Conservation (phyloP, 192 early-diverging fungal species). For the Coemansia sp. region DNA sequence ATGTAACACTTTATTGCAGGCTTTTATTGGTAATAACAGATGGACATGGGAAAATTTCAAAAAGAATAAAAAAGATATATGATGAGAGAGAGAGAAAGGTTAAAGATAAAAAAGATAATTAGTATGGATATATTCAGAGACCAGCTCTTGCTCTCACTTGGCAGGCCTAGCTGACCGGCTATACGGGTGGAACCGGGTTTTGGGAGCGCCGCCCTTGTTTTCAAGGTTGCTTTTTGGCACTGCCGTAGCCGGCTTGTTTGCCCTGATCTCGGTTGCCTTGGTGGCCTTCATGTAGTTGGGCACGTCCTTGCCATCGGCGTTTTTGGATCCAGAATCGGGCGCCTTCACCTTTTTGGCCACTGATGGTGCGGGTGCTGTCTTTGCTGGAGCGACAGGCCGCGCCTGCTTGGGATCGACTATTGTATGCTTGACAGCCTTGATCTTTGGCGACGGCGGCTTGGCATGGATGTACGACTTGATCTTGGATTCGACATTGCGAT, state of each 20-base stretch:
- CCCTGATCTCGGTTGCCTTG: slow-evolving; percentile 27
- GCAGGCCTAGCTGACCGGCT: slow-evolving; percentile 13
- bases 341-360: too few species aligned
- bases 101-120: background rate
- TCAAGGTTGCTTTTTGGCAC: slow-evolving; percentile 2
- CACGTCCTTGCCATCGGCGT: slow-evolving; percentile 3
- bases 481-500: slow-evolving; percentile 45
- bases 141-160: background rate
- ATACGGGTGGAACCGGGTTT: slow-evolving; percentile 30
- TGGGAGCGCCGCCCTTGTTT: slow-evolving; percentile 4
- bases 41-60: background rate
- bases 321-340: too few species aligned
- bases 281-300: slow-evolving; percentile 44
- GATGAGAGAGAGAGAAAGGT: background rate
- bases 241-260: slow-evolving; percentile 5
- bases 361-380: background rate
- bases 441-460: slow-evolving; percentile 19
- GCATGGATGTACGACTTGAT: slow-evolving; percentile 41
- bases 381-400: background rate
- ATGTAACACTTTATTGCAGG: background rate
- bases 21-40: background rate
- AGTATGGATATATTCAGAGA: too few species aligned
- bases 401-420: slow-evolving; percentile 1
- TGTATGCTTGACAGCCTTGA: slow-evolving; percentile 13
- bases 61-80: background rate